Conservation (phyloP, 2,329 filamentous ascomycete genomes). For the Diaporthe helianthi region DNA sequence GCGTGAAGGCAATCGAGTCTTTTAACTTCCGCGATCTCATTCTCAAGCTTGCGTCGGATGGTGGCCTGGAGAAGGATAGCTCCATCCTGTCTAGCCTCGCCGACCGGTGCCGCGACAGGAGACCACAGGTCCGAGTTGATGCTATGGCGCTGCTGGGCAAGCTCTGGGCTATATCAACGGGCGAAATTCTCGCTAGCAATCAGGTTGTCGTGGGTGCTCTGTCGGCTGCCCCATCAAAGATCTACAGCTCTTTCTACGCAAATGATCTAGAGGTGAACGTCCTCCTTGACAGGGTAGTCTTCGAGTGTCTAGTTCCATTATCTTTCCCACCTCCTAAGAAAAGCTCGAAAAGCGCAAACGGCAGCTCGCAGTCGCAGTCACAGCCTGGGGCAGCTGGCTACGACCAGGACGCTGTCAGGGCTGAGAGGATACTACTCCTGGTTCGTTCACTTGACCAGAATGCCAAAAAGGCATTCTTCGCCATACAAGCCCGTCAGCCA, state of each 20-base stretch:
- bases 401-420: slow-evolving; percentile 78
- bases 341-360: slow-evolving; percentile 66
- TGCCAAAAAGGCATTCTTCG: slow-evolving; percentile 87
- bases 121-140: slow-evolving; percentile 79
- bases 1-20: slow-evolving; percentile 82
- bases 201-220: slow-evolving; percentile 78
- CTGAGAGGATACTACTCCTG: slow-evolving; percentile 83
- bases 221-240: slow-evolving; percentile 80
- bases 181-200: slow-evolving; percentile 84
- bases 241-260: slow-evolving; percentile 87
- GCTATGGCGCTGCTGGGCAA: slow-evolving; percentile 85
- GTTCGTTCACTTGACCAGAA: slow-evolving; percentile 78
- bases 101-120: slow-evolving; percentile 88
- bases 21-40: slow-evolving; percentile 85
- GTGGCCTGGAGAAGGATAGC: slow-evolving; percentile 75
- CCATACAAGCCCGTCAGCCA: slow-evolving; percentile 80
- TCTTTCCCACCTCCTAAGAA: slow-evolving; percentile 78
- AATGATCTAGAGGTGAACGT: slow-evolving; percentile 89
- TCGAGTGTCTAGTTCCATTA: slow-evolving; percentile 89
- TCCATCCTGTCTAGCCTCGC: slow-evolving; percentile 84
- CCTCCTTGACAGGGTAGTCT: slow-evolving; percentile 82
- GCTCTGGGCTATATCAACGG: slow-evolving; percentile 92
- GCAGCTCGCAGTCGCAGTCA: slow-evolving; percentile 46
- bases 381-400: slow-evolving; percentile 51
- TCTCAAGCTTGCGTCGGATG: slow-evolving; percentile 78